phyloP scores from a whole-genome alignment of 1,284 basidiomycete genomes.

The Ceratobasidium sp. region DNA sequence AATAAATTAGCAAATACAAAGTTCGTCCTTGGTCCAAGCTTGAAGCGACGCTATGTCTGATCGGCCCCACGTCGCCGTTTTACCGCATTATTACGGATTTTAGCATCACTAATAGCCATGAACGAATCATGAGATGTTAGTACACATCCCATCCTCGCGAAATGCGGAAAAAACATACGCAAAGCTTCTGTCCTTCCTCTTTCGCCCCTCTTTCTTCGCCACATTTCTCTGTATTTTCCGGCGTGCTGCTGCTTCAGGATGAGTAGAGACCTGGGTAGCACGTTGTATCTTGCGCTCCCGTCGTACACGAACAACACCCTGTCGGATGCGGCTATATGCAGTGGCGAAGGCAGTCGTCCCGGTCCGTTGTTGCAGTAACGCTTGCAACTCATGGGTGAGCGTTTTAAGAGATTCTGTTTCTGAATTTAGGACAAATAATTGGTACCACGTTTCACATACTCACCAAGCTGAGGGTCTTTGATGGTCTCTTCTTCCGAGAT shows the following conservation, averaged over 20 bases:
- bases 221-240: constrained; percentile 77
- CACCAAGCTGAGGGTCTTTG: constrained; percentile 83
- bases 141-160: too few relatives aligned
- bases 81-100: constrained; percentile 36
- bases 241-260: constrained; percentile 84
- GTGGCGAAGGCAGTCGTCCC: constrained; percentile 85
- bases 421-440: neutral
- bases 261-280: constrained; percentile 73
- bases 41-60: neutral
- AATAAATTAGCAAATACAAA: constrained; percentile 6
- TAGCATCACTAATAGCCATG: constrained; percentile 13
- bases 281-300: constrained; percentile 80
- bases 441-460: constrained; percentile 55
- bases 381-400: constrained; percentile 87
- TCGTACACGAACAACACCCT: constrained; percentile 76
- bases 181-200: constrained; percentile 71
- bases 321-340: constrained; percentile 85
- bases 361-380: constrained; percentile 88
- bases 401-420: constrained; percentile 83
- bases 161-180: constrained; percentile 53
- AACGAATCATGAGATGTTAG: neutral
- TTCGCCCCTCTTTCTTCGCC: constrained; percentile 85
- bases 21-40: neutral
- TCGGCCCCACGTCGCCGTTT: constrained; percentile 13
- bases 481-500: constrained; percentile 88